Conservation (phyloP, 2,329 filamentous ascomycete genomes). For the Colletotrichum caudatum region DNA sequence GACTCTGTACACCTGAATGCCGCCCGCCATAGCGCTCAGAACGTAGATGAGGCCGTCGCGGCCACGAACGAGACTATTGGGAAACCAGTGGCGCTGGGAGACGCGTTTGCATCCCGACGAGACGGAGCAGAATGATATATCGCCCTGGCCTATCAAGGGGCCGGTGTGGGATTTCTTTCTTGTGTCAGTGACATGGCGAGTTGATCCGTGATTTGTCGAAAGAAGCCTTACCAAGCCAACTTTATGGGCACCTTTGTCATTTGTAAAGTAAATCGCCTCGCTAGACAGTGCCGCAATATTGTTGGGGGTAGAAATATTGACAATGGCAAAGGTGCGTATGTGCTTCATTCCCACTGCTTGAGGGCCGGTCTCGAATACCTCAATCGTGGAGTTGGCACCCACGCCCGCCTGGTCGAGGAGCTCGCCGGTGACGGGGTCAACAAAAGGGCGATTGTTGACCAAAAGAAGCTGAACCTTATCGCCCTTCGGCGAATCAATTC, state of each 20-base stretch:
- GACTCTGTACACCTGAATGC: slow-evolving; percentile 42
- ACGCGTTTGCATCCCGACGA: slow-evolving; percentile 44
- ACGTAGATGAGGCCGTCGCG: slow-evolving; percentile 49
- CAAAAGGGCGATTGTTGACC: slow-evolving; percentile 46
- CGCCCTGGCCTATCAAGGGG: slow-evolving; percentile 45
- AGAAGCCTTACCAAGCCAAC: slow-evolving; percentile 40
- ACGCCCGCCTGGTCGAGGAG: slow-evolving; percentile 74
- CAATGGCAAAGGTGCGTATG: slow-evolving; percentile 44
- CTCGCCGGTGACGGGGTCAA: slow-evolving; percentile 44
- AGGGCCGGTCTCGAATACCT: slow-evolving; percentile 54
- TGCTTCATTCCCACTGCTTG: slow-evolving; percentile 43
- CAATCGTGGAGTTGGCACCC: slow-evolving; percentile 66
- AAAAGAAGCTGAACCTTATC: slow-evolving; percentile 44
- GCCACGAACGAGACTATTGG: slow-evolving; percentile 49
- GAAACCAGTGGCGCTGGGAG: slow-evolving; percentile 44
- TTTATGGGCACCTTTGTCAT: slow-evolving; percentile 45
- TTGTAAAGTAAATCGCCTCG: slow-evolving; percentile 46
- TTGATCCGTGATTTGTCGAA: no score
- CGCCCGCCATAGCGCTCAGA: slow-evolving; percentile 45
- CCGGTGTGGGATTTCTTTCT: slow-evolving; percentile 42
- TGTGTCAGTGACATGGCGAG: not conserved
- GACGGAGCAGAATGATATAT: slow-evolving; percentile 47
- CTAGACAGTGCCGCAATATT: slow-evolving; percentile 42
- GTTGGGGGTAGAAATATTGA: slow-evolving; percentile 46
- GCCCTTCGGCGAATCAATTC: slow-evolving; percentile 44